Base-by-base conservation (phyloP, 257 asterid species). In the Salvia rosmarinus region DNA sequence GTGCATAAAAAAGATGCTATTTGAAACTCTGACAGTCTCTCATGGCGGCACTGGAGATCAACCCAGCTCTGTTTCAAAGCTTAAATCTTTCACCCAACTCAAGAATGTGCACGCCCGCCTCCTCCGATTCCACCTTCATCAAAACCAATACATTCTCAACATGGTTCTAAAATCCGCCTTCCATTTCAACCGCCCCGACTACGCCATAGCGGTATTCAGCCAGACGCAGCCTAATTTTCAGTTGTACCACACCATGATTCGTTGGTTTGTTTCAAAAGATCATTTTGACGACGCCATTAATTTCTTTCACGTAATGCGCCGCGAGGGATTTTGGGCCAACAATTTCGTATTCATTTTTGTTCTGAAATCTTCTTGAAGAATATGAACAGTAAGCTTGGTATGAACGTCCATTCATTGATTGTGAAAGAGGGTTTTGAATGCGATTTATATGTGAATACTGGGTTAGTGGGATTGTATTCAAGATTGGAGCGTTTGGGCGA, bases 381-480 rank as follows among this genome's bases (percentile, higher is more conserved):
- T 7, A 57, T 35, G 73, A 73, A 77, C 23, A 13, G 69, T 9
- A 39, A 28, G 21, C 34, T 77, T 35, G 82, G 82, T 6, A 11
- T 16, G 52, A 77, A 54, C 16, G 77, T 77, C 12, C 82, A 81
- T 61, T 74, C 80, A 12, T 44, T 81, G 69, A 70, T 60, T 9
- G 68, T 81, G 42, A 81, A 81, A 35, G 70, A 49, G 35, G 85
- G 85, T 16, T 77, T 42, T 50, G 75, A 64, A 32, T 20, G 6
- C 1, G 78, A 81, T 65, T 75, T 60, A 23, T 74, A 19, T 51
- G 75, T 70, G 69, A 56, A 66, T 16, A 64, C 80, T 10, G 85
- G 80, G 14, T 74, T 81, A 68, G 73, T 81, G 17, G 82, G 80
- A 8, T 70, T 81, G 23, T 81, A 81, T 34, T 43, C 82, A 9